Base-by-base conservation (phyloP, 352 stramenopile genomes). In the Pythium dissimile region DNA sequence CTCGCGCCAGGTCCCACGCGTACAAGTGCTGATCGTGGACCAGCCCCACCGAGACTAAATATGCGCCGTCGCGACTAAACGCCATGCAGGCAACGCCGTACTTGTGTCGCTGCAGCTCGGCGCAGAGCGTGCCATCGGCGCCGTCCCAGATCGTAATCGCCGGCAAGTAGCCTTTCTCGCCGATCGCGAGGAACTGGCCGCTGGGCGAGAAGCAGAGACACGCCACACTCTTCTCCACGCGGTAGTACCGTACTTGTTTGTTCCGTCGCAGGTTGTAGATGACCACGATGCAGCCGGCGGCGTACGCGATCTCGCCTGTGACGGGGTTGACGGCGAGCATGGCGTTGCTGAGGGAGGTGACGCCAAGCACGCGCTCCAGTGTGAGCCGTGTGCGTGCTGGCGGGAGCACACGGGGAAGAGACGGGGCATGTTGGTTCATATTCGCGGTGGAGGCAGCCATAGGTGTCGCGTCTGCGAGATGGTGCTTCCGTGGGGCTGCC, bases 171-270 rank as follows among this genome's bases (percentile, higher is more conserved):
- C 88, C 86, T 69, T 89, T 88, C 67, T 96, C 84, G n/a, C 86
- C 86, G 30, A 96, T 93, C 6, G 86, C 88, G 5, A 96, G 67
- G 62, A 80, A 93, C 52, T 88, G 82, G 8, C 88, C 88, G 26
- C 77, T 92, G 24, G 73, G 76, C 37, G 88, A 95, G 67, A 95
- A 96, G 53, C 72, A 77, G 20, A 95, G 56, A 45, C 85, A 89
- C 27, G 81, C 63, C n/a, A 96, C 86, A 18, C 59, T 67, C 49
- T 94, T 94, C 60, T 94, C 84, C 2, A 93, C 85, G 41, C 85
- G 86, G 64, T 95, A 95, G 68, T 95, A 96, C 3, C 84, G 76
- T 56, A 91, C 78, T 39, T 96, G 88, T 38, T 92, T 94, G 66
- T 94, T 88, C 32, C 85, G 66, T 0, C 83, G 68, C 24, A 92